Evolutionary conservation across 2,329 filamentous ascomycete genomes (phyloP), one percentile per base, ranked within the genome.

Genomic region (Diaporthe ilicicola): DNA sequence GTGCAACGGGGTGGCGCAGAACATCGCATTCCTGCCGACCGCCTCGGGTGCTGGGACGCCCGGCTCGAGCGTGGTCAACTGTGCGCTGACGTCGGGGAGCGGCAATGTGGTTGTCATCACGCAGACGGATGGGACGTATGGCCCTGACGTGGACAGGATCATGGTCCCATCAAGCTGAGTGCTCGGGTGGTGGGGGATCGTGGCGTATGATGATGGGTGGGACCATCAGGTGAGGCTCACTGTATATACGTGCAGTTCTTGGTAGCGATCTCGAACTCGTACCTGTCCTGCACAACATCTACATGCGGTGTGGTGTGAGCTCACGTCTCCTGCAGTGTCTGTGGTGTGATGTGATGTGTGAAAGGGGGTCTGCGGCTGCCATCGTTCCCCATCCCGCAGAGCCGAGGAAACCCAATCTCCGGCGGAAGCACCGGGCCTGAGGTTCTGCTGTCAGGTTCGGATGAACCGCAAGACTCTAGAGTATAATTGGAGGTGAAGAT

Each of bases 11-110:
- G 82, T 81, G 24, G 75, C 77, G 2, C 75, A 76, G 13, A 81
- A 79, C 19, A 72, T 90, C 2, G 88, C 89, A 0, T 92, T 92
- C 73, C 73, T 91, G 67, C 88, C 88, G 0, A 84, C 84, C 10
- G 56, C 61, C 0, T 79, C 78, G 1, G 81, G 84, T 0, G 81
- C 83, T 29, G 69, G 69, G 17, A 46, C 62, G 19, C 81, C 80
- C 4, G 84, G 79, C 0, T 85, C 80, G 27, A 87, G 86, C 67
- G 80, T 83, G 1, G 73, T 90, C 72, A 83, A 87, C 68, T 83
- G 81, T 5, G 80, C 86, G 46, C 73, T 91, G 69, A 82, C 84
- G 67, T 75, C 78, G 2, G 88, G 87, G 0, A 75, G 72, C 6
- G 74, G 70, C 0, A 91, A 90, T 75, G 83, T 82, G 5, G 79